These are phyloP conservation scores for Nannochloropsis limnetica DNA, from an alignment of 352 stramenopile genomes.

Conservation along the genomic window DNA sequence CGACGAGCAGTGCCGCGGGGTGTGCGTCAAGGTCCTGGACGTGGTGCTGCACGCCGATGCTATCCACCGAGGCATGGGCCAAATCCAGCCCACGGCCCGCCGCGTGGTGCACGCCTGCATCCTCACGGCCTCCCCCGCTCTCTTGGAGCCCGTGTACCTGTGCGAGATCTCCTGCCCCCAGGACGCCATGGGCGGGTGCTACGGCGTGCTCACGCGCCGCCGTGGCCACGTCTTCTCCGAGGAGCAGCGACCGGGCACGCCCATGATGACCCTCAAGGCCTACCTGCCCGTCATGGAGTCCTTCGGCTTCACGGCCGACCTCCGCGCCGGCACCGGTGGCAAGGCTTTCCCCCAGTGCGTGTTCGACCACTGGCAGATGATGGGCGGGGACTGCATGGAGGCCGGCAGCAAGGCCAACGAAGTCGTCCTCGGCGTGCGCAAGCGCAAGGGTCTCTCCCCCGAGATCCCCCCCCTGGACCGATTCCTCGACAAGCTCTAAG, in stretches of 20 bases:
- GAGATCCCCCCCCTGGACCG: conserved; percentile 93
- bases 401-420: conserved; percentile 83
- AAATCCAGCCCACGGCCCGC: conserved; percentile 97
- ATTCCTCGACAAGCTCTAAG: conserved; percentile 99
- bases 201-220: conserved; percentile 94
- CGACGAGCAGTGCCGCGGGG: conserved; percentile 91
- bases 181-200: conserved; percentile 96
- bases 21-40: conserved; percentile 96
- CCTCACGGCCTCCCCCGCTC: conserved; percentile 78
- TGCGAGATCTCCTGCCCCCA: conserved; percentile 96
- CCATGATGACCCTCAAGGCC: conserved; percentile 96
- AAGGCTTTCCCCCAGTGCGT: conserved; percentile 99
- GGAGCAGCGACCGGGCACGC: conserved; percentile 92
- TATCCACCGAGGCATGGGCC: conserved; percentile 99
- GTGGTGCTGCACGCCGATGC: conserved; percentile 98
- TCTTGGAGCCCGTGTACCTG: conserved; percentile 98
- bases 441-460: conserved; percentile 91
- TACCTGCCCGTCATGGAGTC: conserved; percentile 99
- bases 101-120: conserved; percentile 96
- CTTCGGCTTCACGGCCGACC: conserved; percentile 97
- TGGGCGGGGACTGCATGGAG: conserved; percentile 81
- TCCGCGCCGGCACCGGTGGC: conserved; percentile 94
- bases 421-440: conserved; percentile 80
- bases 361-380: conserved; percentile 97
- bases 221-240: conserved; percentile 98